Conservation (phyloP, 495 filamentous ascomycete species). For the Neurospora sp. region DNA sequence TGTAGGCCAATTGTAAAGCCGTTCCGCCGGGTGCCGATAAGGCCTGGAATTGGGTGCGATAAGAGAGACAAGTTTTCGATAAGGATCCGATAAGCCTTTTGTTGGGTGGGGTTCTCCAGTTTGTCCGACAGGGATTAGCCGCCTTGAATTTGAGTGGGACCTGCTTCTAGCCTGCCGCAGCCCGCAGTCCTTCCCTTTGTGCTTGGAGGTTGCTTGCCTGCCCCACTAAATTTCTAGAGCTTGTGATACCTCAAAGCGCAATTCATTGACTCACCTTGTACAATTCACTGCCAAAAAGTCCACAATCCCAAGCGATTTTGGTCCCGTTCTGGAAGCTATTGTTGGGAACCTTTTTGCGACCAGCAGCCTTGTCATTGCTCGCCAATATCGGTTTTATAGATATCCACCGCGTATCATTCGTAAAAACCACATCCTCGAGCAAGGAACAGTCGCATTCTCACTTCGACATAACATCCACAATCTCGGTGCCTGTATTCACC, state of each 20-base stretch:
- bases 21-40: constrained; percentile 6
- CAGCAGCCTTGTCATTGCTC: neutral
- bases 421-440: neutral
- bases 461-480: neutral
- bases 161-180: neutral
- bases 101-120: neutral
- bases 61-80: neutral
- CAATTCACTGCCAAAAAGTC: neutral
- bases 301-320: neutral
- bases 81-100: neutral
- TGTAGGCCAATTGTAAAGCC: constrained; percentile 23
- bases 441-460: neutral
- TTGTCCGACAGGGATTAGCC: neutral
- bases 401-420: neutral
- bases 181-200: neutral
- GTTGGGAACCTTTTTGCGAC: neutral
- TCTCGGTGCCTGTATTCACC: neutral
- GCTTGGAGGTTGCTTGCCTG: neutral
- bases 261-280: neutral
- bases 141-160: neutral
- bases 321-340: neutral
- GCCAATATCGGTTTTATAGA: neutral
- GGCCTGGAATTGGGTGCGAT: neutral
- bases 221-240: neutral
- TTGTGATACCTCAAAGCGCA: neutral